Evolutionary conservation across 73 alveolate species (phyloP).

Genomic region (Uronychia binucleata): DNA sequence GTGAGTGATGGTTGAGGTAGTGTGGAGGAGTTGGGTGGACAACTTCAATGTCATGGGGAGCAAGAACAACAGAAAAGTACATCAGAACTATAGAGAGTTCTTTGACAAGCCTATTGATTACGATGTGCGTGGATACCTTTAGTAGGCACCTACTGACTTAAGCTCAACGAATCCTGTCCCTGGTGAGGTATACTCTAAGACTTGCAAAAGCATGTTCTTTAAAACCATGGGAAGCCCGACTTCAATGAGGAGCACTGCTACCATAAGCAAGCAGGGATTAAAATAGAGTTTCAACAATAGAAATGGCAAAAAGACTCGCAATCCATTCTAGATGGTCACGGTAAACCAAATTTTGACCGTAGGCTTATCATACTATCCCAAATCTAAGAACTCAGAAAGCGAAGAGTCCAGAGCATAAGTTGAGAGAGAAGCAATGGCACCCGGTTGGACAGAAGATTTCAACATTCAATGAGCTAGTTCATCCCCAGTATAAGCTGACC

Average conservation of each 20-base stretch:
- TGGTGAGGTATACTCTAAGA: no score
- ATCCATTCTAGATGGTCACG: neutral
- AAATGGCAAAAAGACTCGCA: no score
- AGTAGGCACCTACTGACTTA: no score
- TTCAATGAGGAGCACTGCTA: no score
- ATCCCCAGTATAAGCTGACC: constrained; percentile 15
- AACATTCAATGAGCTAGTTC: constrained; percentile 28
- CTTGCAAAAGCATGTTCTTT: no score
- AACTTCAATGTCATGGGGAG: constrained; percentile 50
- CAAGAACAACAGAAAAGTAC: constrained; percentile 48
- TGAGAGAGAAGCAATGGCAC: constrained; percentile 14
- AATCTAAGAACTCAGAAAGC: neutral
- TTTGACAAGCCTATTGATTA: constrained; percentile 60
- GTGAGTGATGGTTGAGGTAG: no score
- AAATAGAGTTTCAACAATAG: no score
- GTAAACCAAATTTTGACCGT: neutral
- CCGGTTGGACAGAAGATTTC: constrained; percentile 15
- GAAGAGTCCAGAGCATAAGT: constrained; percentile 3
- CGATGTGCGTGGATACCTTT: constrained; percentile 58
- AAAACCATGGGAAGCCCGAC: no score
- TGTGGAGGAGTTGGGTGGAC: constrained; percentile 61
- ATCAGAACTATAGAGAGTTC: constrained; percentile 51
- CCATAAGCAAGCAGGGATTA: no score
- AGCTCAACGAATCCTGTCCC: no score
- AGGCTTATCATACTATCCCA: neutral